Percentiles rank a stretch among this genome's conserved stretches.
Evolutionary conservation across 2,329 filamentous ascomycete species (phyloP).

Genomic region (Exophiala sp.): DNA sequence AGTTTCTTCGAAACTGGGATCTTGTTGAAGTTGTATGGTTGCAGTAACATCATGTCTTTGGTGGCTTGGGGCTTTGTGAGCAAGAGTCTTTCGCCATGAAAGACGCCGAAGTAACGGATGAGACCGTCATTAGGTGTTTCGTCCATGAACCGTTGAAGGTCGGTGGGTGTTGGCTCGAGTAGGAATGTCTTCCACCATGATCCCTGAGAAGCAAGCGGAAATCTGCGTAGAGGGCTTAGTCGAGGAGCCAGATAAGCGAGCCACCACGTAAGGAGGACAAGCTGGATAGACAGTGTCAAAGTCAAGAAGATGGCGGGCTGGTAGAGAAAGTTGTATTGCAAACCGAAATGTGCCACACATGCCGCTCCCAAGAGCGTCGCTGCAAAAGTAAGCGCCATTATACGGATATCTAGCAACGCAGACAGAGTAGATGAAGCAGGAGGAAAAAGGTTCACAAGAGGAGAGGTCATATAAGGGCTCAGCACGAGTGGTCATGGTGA

Average conservation of each 20-base stretch:
- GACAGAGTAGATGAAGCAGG: too few species aligned
- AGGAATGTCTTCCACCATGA: slow-evolving; percentile 19
- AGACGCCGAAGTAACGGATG: slow-evolving; percentile 61
- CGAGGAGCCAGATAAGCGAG: slow-evolving; percentile 13
- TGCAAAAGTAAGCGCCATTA: background rate
- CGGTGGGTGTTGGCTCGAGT: slow-evolving; percentile 3
- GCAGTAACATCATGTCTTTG: slow-evolving; percentile 65
- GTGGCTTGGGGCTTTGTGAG: slow-evolving; percentile 61
- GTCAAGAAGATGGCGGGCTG: background rate
- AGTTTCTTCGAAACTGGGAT: slow-evolving; percentile 41
- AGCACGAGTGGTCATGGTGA: too few species aligned
- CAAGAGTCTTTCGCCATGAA: slow-evolving; percentile 61
- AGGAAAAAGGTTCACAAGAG: too few species aligned
- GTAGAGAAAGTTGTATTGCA: background rate
- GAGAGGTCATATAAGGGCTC: too few species aligned
- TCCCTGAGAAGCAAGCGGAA: slow-evolving; percentile 15
- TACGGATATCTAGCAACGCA: too few species aligned
- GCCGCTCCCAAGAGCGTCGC: slow-evolving; percentile 5
- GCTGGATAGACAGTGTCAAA: slow-evolving; percentile 1
- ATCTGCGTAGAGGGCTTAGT: slow-evolving; percentile 30
- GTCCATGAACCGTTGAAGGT: slow-evolving; percentile 48
- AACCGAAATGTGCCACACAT: slow-evolving; percentile 1
- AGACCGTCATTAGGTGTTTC: slow-evolving; percentile 64
- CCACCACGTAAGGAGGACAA: slow-evolving; percentile 1
- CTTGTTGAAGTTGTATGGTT: slow-evolving; percentile 67